A percentile compares a stretch with the other conserved stretches of the same genome.
These are phyloP conservation scores for Naganishia friedmannii DNA, from an alignment of 768 basidiomycete species.

Conservation along the genomic window DNA sequence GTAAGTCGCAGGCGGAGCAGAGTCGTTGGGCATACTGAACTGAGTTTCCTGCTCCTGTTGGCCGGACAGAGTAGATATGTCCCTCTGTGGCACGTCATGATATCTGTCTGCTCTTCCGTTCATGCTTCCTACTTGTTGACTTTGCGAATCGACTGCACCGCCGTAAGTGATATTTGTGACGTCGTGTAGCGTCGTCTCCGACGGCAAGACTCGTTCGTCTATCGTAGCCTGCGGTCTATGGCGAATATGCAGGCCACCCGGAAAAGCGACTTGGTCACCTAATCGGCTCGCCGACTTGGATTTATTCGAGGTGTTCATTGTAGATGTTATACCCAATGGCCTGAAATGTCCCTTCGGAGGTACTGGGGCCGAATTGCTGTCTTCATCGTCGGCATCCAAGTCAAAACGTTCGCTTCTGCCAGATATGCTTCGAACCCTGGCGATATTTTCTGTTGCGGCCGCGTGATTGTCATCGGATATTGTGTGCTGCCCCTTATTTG, in stretches of 20 bases:
- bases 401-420: background rate
- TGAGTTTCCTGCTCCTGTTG: slow-evolving; percentile 6
- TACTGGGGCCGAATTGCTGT: background rate
- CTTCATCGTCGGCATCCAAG: background rate
- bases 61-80: background rate
- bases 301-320: background rate
- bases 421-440: too few relatives aligned
- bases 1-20: background rate
- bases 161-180: slow-evolving; percentile 1
- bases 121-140: background rate
- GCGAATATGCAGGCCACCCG: background rate
- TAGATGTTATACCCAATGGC: background rate
- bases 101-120: background rate
- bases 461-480: background rate
- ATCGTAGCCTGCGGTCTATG: background rate
- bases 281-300: background rate
- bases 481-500: background rate
- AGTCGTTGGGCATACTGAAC: background rate
- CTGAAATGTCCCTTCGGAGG: background rate
- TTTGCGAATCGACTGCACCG: slow-evolving; percentile 15
- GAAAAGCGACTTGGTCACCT: background rate
- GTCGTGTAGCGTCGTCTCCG: background rate
- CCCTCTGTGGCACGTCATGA: background rate
- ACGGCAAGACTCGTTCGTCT: background rate
- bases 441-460: background rate